phyloP scores from a whole-genome alignment of 2,329 filamentous ascomycete species.

The Chaetomium sp. region DNA sequence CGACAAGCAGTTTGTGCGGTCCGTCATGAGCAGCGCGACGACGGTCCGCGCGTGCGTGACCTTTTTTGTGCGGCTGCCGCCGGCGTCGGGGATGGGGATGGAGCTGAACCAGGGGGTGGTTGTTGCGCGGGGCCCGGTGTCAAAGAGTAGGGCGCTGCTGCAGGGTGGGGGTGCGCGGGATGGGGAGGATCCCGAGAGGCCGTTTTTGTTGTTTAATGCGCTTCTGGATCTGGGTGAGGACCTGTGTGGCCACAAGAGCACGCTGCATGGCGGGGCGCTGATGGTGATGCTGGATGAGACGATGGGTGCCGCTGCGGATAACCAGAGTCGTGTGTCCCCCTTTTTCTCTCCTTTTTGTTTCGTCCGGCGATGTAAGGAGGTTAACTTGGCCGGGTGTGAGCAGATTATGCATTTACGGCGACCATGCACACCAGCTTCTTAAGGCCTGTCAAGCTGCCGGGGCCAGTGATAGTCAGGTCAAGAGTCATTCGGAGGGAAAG shows the following conservation, averaged over 20 bases:
- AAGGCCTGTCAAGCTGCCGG: constrained; percentile 27
- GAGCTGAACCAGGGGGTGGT: neutral
- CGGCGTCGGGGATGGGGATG: neutral
- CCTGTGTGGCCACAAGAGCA: constrained; percentile 23
- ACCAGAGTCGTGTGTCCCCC: constrained; percentile 23
- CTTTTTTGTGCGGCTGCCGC: constrained; percentile 20
- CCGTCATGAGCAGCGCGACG: constrained; percentile 20
- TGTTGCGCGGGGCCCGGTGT: neutral
- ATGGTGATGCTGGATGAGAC: constrained; percentile 30
- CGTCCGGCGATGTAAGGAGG: neutral
- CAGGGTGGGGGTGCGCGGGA: constrained; percentile 19
- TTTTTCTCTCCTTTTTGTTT: neutral
- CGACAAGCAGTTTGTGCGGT: constrained; percentile 25
- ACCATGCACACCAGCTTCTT: constrained; percentile 24
- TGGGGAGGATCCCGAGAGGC: constrained; percentile 25
- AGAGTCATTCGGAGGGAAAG: constrained; percentile 27
- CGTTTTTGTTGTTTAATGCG: constrained; percentile 31
- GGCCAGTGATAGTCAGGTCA: constrained; percentile 26
- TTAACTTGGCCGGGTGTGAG: neutral
- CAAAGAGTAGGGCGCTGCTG: constrained; percentile 20
- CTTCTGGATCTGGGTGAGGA: constrained; percentile 32
- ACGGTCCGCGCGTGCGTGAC: constrained; percentile 31
- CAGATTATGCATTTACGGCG: constrained; percentile 28
- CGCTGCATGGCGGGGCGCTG: constrained; percentile 29
- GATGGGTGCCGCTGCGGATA: constrained; percentile 30